These are phyloP conservation scores for Nemania bipapillata DNA, from an alignment of 2,329 filamentous ascomycete genomes.

Conservation along the genomic window DNA sequence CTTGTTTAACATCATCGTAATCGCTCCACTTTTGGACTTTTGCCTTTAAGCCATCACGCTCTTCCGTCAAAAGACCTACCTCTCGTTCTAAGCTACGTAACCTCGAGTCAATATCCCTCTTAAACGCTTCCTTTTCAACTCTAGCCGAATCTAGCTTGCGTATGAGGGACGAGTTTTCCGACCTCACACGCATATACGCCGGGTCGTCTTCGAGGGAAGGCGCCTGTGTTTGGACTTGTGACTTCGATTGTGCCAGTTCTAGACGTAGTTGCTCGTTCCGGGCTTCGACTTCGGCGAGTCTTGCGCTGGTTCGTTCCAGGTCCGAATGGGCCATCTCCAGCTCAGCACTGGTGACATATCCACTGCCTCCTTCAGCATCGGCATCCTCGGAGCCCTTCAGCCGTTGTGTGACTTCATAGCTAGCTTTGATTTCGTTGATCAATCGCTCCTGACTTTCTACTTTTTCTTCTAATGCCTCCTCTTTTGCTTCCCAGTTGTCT, in stretches of 20 bases:
- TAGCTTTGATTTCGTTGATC: conserved; percentile 94
- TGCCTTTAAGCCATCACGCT: conserved; percentile 79
- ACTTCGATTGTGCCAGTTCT: conserved; percentile 89
- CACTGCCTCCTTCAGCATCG: conserved; percentile 66
- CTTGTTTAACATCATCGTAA: conserved; percentile 95
- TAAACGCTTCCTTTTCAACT: conserved; percentile 84
- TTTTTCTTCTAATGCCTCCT: conserved; percentile 90
- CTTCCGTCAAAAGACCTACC: conserved; percentile 76
- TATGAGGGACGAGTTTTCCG: conserved; percentile 91
- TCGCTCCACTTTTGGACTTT: conserved; percentile 92
- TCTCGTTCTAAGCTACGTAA: conserved; percentile 84
- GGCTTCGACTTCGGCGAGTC: conserved; percentile 89
- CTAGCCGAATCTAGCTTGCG: conserved; percentile 85
- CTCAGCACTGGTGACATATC: conserved; percentile 83
- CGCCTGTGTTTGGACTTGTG: conserved; percentile 71
- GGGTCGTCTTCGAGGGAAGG: conserved; percentile 86
- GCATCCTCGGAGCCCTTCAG: conserved; percentile 76
- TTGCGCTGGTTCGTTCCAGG: conserved; percentile 84
- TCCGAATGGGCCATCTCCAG: conserved; percentile 93
- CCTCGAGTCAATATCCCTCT: conserved; percentile 78
- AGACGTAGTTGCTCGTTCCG: conserved; percentile 92
- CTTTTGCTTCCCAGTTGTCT: conserved; percentile 95
- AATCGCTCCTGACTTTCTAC: conserved; percentile 92
- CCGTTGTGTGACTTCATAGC: conserved; percentile 93
- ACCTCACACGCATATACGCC: conserved; percentile 84